Evolutionary conservation across 495 filamentous ascomycete species (phyloP).

Genomic region (Apiosordaria backusii): DNA sequence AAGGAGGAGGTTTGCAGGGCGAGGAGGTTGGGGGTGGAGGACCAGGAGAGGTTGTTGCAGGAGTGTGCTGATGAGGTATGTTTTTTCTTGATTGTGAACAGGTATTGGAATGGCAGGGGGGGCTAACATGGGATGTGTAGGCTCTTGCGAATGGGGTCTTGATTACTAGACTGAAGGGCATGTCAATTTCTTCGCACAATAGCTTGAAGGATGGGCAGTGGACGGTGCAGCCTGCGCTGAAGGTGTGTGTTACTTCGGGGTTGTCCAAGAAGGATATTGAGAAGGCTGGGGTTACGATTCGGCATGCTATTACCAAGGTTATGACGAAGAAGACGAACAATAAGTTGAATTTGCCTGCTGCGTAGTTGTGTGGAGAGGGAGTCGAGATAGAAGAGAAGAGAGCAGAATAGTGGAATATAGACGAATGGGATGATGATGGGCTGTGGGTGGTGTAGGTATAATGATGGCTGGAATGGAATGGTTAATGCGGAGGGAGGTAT

Average conservation of each 20-base stretch:
- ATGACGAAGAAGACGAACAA: conserved; percentile 51
- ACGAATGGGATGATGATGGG: background rate
- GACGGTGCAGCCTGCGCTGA: conserved; percentile 71
- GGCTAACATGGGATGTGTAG: conserved; percentile 38
- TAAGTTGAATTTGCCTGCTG: conserved; percentile 31
- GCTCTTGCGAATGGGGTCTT: conserved; percentile 79
- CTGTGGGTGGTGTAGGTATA: background rate
- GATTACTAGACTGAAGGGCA: conserved; percentile 77
- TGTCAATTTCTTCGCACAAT: conserved; percentile 57
- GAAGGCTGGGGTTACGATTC: conserved; percentile 79
- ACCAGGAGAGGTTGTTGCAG: conserved; percentile 82
- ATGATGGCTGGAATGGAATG: background rate
- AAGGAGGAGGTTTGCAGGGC: conserved; percentile 78
- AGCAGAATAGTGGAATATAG: too few species aligned
- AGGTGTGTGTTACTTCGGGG: conserved; percentile 83
- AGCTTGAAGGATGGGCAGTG: conserved; percentile 59
- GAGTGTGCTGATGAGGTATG: conserved; percentile 91
- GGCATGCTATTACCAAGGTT: conserved; percentile 93
- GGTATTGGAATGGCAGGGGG: too few species aligned
- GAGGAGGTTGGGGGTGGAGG: conserved; percentile 60
- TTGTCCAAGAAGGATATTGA: conserved; percentile 92
- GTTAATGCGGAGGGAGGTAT: background rate
- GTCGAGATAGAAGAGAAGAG: too few species aligned
- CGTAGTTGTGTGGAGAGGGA: conserved; percentile 16
- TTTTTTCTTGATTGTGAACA: conserved; percentile 11